A percentile compares a stretch with the other conserved stretches of the same genome.
Evolutionary conservation across 441 rosid species (phyloP).

Genomic region (Arabidopsis hybrid): DNA sequence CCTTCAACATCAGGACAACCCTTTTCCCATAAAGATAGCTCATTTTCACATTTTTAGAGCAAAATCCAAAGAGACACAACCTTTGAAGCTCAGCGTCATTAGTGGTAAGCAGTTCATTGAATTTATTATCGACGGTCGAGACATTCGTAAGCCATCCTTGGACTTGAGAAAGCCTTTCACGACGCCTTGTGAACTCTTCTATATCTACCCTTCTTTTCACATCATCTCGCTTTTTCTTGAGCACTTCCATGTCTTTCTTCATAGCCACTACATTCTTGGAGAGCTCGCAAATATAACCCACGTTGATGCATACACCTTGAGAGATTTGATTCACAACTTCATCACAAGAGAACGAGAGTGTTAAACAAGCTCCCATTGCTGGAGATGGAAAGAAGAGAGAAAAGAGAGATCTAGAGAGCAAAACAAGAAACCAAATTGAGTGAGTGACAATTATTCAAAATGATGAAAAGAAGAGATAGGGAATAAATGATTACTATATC

Average conservation of each 20-base stretch:
- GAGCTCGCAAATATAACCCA: conserved; percentile 12
- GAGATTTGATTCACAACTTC: conserved; percentile 19
- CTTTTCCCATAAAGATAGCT: conserved; percentile 24
- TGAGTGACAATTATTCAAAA: neutral
- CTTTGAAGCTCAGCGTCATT: neutral
- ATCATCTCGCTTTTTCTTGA: conserved; percentile 23
- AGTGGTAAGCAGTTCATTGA: neutral
- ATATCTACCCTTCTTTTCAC: neutral
- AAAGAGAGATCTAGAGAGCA: neutral
- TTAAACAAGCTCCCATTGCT: conserved; percentile 11
- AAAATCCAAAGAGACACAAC: conserved; percentile 14
- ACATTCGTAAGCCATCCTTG: conserved; percentile 26
- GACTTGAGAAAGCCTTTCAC: conserved; percentile 1
- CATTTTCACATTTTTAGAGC: neutral
- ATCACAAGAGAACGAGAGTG: conserved; percentile 10
- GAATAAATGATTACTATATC: neutral
- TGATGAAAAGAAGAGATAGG: neutral
- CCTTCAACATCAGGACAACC: conserved; percentile 4
- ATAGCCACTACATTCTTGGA: conserved; percentile 6
- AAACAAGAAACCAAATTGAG: neutral
- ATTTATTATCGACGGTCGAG: neutral
- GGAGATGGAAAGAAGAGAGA: neutral
- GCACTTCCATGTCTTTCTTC: neutral
- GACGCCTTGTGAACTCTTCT: conserved; percentile 18
- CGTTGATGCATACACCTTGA: conserved; percentile 5